Base-by-base conservation (phyloP, 805 yeast species). In the Kluyveromyces lactis region DNA sequence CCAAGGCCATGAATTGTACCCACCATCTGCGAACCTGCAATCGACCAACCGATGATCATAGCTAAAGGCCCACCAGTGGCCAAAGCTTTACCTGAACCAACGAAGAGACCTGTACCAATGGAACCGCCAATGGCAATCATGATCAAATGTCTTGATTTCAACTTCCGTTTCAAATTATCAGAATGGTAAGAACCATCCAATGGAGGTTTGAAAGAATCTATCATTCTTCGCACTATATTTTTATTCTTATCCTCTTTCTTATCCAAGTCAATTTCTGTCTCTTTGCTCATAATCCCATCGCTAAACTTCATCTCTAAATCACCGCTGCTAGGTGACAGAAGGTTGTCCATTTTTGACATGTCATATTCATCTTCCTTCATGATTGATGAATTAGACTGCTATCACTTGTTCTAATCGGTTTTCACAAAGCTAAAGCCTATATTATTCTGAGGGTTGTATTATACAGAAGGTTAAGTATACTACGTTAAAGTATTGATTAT, bases 121-220 rank as follows among this genome's bases (percentile, higher is more conserved):
- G 81, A 72, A 26, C 86, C 86, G 41, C 86, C 89, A 44, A 82
- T 68, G 31, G 87, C 84, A 62, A 84, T 84, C 86, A 82, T 79
- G 44, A 80, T 78, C 48, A 84, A 61, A 56, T 84, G 90, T 53
- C 89, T 69, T 31, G 74, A 71, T 48, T 74, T 73, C 40, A 80
- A 65, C 7, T 68, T 56, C 47, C 81, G 64, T 26, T 69, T 40
- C 34, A 40, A 18, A 18, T 34, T 39, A 23, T 39, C 33, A 7
- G 38, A 26, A 18, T 38, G 36, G 39, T 43, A 46, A 29, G 50
- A 46, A 9, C 50, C 50, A 33, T 46, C 46, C 27, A n/a, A 26
- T 7, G 50, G 50, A 2, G 50, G 48, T 31, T 44, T 46, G 31
- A 46, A 46, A 11, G 50, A 46, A 19, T 46, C 50, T 9, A 46